Percentiles rank a stretch among this genome's conserved stretches.
These are phyloP conservation scores for Endothia cerciana DNA, from an alignment of 2,329 filamentous ascomycete genomes.

Conservation along the genomic window DNA sequence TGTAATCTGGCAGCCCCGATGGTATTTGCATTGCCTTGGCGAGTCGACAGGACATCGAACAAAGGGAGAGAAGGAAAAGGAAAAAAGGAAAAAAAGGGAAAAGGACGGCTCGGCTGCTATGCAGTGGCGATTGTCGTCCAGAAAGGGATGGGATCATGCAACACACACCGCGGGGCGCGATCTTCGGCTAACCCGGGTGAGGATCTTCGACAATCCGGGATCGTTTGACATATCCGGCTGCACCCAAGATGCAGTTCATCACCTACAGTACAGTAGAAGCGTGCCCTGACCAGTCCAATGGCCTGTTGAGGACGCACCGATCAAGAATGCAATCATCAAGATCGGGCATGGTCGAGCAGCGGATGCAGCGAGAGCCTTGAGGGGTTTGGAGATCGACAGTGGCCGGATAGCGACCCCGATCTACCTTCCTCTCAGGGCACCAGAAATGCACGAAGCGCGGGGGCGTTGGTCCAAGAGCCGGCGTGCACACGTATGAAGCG, in stretches of 20 bases:
- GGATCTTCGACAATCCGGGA: background rate
- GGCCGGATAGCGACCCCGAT: conserved; percentile 4
- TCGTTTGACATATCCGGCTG: background rate
- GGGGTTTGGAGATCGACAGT: conserved; percentile 3
- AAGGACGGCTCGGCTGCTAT: background rate
- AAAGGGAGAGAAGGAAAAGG: background rate
- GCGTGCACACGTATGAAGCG: background rate
- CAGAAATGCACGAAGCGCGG: background rate
- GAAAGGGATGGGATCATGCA: background rate
- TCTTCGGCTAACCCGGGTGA: conserved; percentile 4
- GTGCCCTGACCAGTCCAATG: background rate
- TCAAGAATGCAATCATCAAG: background rate
- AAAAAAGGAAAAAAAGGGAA: background rate
- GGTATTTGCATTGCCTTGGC: background rate
- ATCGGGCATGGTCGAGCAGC: background rate
- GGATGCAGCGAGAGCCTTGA: background rate
- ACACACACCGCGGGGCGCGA: background rate
- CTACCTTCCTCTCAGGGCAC: conserved; percentile 10
- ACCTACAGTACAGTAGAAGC: background rate
- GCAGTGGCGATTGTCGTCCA: background rate
- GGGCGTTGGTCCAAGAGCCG: background rate
- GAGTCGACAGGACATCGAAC: background rate
- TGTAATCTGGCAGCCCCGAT: background rate
- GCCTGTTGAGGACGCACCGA: background rate
- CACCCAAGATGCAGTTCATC: background rate